These are phyloP conservation scores for Penicillium longicatenatum DNA, from an alignment of 495 filamentous ascomycete genomes.

Conservation along the genomic window DNA sequence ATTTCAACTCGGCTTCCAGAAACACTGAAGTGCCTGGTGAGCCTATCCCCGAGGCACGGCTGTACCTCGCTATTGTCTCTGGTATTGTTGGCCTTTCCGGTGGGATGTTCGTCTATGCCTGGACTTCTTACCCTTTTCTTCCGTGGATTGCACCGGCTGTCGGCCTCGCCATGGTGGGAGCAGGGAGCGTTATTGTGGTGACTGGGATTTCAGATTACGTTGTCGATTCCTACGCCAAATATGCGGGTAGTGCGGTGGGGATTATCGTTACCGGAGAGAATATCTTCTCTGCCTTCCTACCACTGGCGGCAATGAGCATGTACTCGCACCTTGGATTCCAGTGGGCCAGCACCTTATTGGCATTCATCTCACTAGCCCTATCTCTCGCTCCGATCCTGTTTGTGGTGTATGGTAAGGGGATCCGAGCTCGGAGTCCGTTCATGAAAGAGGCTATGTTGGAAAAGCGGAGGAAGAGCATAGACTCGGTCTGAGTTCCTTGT, in stretches of 20 bases:
- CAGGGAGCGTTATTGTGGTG: constrained; percentile 34
- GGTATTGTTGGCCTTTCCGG: constrained; percentile 36
- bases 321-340: constrained; percentile 43
- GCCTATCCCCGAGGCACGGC: constrained; percentile 40
- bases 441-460: constrained; percentile 39
- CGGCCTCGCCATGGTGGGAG: constrained; percentile 39
- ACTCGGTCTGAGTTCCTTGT: constrained; percentile 20
- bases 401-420: constrained; percentile 30
- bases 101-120: constrained; percentile 43
- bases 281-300: constrained; percentile 37
- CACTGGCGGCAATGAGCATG: constrained; percentile 45
- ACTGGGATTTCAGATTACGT: constrained; percentile 36
- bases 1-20: constrained; percentile 31
- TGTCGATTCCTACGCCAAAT: constrained; percentile 36
- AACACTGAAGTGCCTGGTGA: constrained; percentile 34
- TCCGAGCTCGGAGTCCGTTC: constrained; percentile 37
- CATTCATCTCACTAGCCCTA: constrained; percentile 37
- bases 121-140: constrained; percentile 36
- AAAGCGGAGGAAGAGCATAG: constrained; percentile 27
- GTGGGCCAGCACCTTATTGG: constrained; percentile 48
- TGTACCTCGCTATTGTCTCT: constrained; percentile 35
- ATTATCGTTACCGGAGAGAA: constrained; percentile 42
- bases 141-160: constrained; percentile 42
- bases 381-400: constrained; percentile 35
- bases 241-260: constrained; percentile 38